Percentiles rank a stretch among this genome's conserved stretches.
Evolutionary conservation across 352 stramenopile genomes (phyloP).

Genomic region (Phytophthora ohioensis): DNA sequence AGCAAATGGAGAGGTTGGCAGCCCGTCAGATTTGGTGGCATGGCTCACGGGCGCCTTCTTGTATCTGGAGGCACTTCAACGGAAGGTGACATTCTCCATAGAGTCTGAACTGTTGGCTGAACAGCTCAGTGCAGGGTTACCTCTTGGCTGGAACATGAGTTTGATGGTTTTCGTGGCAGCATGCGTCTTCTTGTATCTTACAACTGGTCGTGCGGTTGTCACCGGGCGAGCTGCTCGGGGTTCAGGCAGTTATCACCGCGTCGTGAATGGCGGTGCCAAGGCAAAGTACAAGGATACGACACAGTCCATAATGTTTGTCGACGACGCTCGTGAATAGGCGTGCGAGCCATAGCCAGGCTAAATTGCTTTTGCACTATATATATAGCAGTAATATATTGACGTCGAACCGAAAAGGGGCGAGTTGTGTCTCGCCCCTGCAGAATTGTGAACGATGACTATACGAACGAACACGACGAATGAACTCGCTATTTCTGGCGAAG

Average conservation of each 20-base stretch:
- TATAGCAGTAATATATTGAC: conserved; percentile 36
- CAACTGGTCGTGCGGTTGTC: conserved; percentile 35
- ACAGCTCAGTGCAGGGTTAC: conserved; percentile 72
- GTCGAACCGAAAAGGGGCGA: conserved; percentile 7
- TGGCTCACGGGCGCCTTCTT: conserved; percentile 80
- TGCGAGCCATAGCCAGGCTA: neutral
- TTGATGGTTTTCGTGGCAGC: conserved; percentile 63
- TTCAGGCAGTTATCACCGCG: conserved; percentile 46
- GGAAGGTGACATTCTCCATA: conserved; percentile 61
- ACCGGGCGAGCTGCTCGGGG: conserved; percentile 20
- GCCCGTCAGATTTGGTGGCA: conserved; percentile 45
- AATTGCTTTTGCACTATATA: conserved; percentile 12
- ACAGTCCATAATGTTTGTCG: conserved; percentile 72
- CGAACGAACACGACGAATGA: neutral
- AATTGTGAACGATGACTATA: neutral
- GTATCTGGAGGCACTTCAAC: conserved; percentile 69
- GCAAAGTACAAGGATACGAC: conserved; percentile 56
- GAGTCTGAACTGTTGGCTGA: conserved; percentile 70
- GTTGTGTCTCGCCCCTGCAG: neutral
- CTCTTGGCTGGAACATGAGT: conserved; percentile 75
- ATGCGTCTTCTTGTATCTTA: conserved; percentile 62
- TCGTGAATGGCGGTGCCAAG: conserved; percentile 46
- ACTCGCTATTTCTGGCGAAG: neutral
- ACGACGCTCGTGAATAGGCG: conserved; percentile 74
- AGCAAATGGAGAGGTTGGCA: conserved; percentile 12